These are phyloP conservation scores for Dioszegia hungarica DNA, from an alignment of 768 basidiomycete genomes.

Conservation along the genomic window DNA sequence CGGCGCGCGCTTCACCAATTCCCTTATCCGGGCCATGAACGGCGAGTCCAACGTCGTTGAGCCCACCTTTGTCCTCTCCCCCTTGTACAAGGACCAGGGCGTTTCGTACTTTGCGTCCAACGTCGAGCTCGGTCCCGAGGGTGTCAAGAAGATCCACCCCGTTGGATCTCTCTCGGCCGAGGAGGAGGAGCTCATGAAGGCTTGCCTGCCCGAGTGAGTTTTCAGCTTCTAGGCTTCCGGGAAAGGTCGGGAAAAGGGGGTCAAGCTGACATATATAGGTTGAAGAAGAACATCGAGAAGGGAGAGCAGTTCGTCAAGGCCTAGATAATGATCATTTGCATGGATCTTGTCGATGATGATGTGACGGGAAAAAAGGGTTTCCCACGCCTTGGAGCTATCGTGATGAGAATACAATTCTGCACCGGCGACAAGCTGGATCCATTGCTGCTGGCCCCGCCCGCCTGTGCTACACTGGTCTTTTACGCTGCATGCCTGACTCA, in stretches of 20 bases:
- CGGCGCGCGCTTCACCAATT: constrained; percentile 79
- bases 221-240: no score
- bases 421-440: no score
- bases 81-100: constrained; percentile 64
- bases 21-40: constrained; percentile 74
- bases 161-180: constrained; percentile 68
- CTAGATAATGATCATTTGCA: neutral
- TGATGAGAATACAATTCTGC: no score
- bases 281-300: constrained; percentile 98
- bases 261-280: constrained; percentile 37
- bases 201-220: constrained; percentile 69
- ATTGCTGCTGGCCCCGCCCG: no score
- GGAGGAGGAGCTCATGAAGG: constrained; percentile 72
- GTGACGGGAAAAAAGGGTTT: no score
- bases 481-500: no score
- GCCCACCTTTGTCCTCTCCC: constrained; percentile 72
- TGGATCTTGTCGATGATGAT: neutral
- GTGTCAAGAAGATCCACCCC: constrained; percentile 74
- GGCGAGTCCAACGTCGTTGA: constrained; percentile 83
- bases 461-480: no score
- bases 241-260: no score
- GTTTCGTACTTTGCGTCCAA: constrained; percentile 86
- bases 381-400: no score
- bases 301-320: constrained; percentile 54
- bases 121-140: constrained; percentile 77